Base-by-base conservation (phyloP, 164 flowering plant species). In the Berberis vulgaris region DNA sequence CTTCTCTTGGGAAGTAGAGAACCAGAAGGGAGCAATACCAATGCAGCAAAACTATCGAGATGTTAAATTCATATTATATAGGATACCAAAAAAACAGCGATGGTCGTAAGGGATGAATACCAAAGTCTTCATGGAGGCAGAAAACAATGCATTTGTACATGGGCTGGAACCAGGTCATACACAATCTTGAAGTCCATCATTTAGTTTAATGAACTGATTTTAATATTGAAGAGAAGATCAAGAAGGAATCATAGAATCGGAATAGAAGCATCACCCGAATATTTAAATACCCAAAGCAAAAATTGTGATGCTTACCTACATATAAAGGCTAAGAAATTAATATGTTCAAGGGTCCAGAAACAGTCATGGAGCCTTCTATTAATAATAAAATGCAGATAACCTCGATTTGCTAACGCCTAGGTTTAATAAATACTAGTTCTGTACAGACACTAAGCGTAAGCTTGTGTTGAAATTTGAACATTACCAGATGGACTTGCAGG, bases 221-320 rank as follows among this genome's bases (percentile, higher is more conserved):
- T 10, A 55, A 49, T 52, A 64, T 45, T 9, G 46, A 44, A 61
- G 61, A 64, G 60, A 4, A 42, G 50, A 67, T 66, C 70, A 56
- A 70, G 57, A 54, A 67, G 65, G 73, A 8, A 70, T 82, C 82
- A 78, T 74, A 83, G 77, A 80, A 26, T 78, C 60, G 85, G 96
- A 87, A 85, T 84, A 85, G 92, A 89, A 86, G 72, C 89, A 86
- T 81, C 91, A 83, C 72, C 86, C 66, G 8, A 9, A 65, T 83
- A 69, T 82, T 84, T 81, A 82, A 72, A 73, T 54, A 69, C 61
- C 68, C 78, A 49, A 73, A 67, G 71, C 61, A 72, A 72, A 43
- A 76, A 78, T 73, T 70, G 69, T 77, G 67, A 79, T 50, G 82
- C 57, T 61, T 60, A 57, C 55, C 59, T 65, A 45, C 58, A 53